These are phyloP conservation scores for Arthrobotrys entomopaga DNA, from an alignment of 2,329 filamentous ascomycete genomes.

Conservation along the genomic window DNA sequence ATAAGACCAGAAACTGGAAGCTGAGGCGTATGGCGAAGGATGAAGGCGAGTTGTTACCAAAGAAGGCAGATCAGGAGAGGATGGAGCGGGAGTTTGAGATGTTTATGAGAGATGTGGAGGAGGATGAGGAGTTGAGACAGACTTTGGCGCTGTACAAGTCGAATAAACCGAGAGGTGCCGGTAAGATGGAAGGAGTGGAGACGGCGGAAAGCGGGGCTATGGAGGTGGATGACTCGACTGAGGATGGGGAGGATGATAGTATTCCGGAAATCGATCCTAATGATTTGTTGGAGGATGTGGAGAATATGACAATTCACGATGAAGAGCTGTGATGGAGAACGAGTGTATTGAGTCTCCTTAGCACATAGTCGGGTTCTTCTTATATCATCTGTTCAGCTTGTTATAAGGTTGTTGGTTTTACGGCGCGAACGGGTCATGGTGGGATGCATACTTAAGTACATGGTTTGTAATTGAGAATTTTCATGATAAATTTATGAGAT, in stretches of 20 bases:
- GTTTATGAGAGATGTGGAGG: constrained; percentile 96
- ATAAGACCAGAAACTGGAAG: constrained; percentile 86
- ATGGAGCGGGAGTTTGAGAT: constrained; percentile 95
- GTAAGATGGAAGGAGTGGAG: constrained; percentile 65
- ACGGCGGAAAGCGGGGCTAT: constrained; percentile 65
- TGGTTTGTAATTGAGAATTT: constrained; percentile 15
- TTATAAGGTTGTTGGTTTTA: constrained; percentile 26
- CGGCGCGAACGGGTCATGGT: constrained; percentile 40
- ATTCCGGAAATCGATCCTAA: constrained; percentile 79
- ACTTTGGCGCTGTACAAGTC: constrained; percentile 88
- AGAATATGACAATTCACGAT: constrained; percentile 58
- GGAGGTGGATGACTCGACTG: constrained; percentile 66
- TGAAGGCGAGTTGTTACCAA: constrained; percentile 84
- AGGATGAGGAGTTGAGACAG: constrained; percentile 86
- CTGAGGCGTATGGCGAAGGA: constrained; percentile 93
- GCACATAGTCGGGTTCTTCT: background rate
- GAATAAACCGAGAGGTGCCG: constrained; percentile 63
- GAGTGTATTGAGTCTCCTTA: background rate
- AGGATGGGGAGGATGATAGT: constrained; percentile 70
- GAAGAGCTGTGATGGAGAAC: constrained; percentile 33
- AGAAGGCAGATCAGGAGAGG: constrained; percentile 86
- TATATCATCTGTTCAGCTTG: constrained; percentile 18
- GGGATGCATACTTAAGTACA: constrained; percentile 28
- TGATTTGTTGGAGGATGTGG: constrained; percentile 57
- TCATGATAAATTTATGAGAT: background rate